Evolutionary conservation across 768 basidiomycete genomes (phyloP).

Genomic region (Asterophora parasitica): DNA sequence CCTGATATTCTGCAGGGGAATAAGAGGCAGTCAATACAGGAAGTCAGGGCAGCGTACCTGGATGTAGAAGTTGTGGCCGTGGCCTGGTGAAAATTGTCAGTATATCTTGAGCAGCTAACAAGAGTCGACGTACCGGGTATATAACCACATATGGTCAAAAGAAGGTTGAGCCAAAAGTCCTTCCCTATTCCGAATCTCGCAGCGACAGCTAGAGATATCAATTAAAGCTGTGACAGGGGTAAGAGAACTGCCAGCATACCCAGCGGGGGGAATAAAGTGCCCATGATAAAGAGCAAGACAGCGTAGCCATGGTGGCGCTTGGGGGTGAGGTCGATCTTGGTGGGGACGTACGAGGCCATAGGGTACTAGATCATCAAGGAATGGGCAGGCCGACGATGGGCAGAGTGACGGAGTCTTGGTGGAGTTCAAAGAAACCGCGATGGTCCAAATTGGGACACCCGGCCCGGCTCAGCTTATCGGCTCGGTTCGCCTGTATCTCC

Average conservation of each 20-base stretch:
- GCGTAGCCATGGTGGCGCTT: constrained; percentile 77
- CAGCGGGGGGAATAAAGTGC: constrained; percentile 88
- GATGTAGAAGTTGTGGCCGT: constrained; percentile 91
- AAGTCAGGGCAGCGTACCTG: constrained; percentile 44
- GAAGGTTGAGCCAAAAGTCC: constrained; percentile 88
- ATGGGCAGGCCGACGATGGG: constrained; percentile 1
- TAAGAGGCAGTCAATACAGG: constrained; percentile 5
- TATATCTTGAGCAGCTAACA: not conserved
- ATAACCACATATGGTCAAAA: constrained; percentile 89
- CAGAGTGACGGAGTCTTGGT: constrained; percentile 2
- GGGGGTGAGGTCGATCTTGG: constrained; percentile 61
- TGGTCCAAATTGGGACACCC: no score
- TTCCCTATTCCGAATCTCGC: constrained; percentile 87
- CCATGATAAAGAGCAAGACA: constrained; percentile 78
- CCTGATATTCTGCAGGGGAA: constrained; percentile 67
- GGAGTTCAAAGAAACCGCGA: not conserved
- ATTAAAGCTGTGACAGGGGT: constrained; percentile 6
- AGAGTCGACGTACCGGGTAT: constrained; percentile 60
- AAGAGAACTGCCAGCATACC: constrained; percentile 44
- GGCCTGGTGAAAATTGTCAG: constrained; percentile 43
- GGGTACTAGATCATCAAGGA: constrained; percentile 7
- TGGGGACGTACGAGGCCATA: constrained; percentile 33
- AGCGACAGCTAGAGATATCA: constrained; percentile 70
- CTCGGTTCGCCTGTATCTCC: constrained; percentile 15
- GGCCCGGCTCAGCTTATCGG: not conserved